These are phyloP conservation scores for Yarrowia galli DNA, from an alignment of 1,139 yeast genomes.

Conservation along the genomic window DNA sequence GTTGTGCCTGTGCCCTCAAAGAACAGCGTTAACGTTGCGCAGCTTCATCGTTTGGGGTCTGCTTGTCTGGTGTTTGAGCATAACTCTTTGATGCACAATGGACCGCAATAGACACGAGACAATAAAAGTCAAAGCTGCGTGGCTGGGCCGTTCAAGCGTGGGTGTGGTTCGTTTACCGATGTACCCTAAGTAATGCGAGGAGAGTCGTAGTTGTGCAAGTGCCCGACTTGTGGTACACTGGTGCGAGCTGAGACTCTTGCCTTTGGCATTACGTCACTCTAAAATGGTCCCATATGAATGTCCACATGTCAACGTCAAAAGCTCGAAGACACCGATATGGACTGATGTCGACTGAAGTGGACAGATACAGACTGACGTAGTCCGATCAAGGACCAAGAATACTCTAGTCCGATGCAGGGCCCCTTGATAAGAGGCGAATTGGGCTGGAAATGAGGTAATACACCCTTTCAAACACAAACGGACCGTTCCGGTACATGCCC, in stretches of 20 bases:
- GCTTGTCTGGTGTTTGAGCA: conserved; percentile 4
- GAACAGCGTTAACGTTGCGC: conserved; percentile 17
- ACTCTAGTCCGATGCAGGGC: background rate
- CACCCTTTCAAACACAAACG: background rate
- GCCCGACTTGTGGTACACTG: no score
- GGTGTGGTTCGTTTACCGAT: background rate
- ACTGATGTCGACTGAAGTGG: background rate
- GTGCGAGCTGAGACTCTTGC: no score
- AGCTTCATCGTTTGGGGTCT: background rate
- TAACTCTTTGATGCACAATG: background rate
- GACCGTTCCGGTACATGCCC: background rate
- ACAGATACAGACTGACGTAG: no score
- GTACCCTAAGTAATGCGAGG: background rate
- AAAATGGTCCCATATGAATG: background rate
- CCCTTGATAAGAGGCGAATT: background rate
- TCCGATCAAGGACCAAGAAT: no score
- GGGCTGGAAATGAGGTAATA: background rate
- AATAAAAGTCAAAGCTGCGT: conserved; percentile 9
- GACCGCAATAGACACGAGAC: conserved; percentile 16
- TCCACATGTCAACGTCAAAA: background rate
- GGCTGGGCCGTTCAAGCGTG: background rate
- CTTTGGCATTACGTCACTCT: background rate
- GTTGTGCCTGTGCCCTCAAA: background rate
- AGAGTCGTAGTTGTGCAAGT: no score
- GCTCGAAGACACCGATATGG: background rate